phyloP scores from a whole-genome alignment of 2,329 filamentous ascomycete species.

The Purpureocillium takamizusanense region DNA sequence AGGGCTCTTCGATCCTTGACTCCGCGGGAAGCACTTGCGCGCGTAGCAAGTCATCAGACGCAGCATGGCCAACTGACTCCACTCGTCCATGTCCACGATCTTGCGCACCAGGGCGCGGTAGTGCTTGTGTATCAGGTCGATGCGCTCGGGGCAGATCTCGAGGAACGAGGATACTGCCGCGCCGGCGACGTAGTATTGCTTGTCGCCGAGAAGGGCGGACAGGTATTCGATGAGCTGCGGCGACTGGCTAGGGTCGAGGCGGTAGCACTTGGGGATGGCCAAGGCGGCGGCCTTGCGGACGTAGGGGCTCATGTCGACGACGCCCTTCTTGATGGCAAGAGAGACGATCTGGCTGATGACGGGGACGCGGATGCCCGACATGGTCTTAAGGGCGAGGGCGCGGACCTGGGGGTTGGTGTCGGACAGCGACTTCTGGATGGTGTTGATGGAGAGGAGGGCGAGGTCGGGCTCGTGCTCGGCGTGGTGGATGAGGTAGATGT shows the following conservation, averaged over 20 bases:
- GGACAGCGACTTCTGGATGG: slow-evolving; percentile 94
- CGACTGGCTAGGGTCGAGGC: slow-evolving; percentile 75
- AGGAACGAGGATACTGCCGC: slow-evolving; percentile 84
- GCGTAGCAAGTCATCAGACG: slow-evolving; percentile 77
- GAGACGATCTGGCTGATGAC: slow-evolving; percentile 98
- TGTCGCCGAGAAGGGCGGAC: slow-evolving; percentile 70
- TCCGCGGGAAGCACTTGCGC: slow-evolving; percentile 73
- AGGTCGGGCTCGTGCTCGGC: slow-evolving; percentile 94
- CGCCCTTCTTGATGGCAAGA: slow-evolving; percentile 88
- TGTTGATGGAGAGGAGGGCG: slow-evolving; percentile 93
- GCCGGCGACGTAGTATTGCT: slow-evolving; percentile 93
- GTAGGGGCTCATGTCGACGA: slow-evolving; percentile 86
- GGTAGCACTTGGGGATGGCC: slow-evolving; percentile 92
- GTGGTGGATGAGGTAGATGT: slow-evolving; percentile 95
- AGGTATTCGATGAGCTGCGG: slow-evolving; percentile 82
- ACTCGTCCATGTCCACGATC: slow-evolving; percentile 98
- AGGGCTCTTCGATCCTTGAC: too few species aligned
- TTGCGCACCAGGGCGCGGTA: slow-evolving; percentile 81
- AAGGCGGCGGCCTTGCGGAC: slow-evolving; percentile 89
- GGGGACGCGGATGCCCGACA: slow-evolving; percentile 94
- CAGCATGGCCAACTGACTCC: slow-evolving; percentile 82
- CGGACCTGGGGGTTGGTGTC: slow-evolving; percentile 86
- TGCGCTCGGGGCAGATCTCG: slow-evolving; percentile 77
- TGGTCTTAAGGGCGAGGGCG: slow-evolving; percentile 86
- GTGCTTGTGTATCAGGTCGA: slow-evolving; percentile 85